Evolutionary conservation across 306 rosid species (phyloP).

Genomic region (Sechiopsis laciniata): DNA sequence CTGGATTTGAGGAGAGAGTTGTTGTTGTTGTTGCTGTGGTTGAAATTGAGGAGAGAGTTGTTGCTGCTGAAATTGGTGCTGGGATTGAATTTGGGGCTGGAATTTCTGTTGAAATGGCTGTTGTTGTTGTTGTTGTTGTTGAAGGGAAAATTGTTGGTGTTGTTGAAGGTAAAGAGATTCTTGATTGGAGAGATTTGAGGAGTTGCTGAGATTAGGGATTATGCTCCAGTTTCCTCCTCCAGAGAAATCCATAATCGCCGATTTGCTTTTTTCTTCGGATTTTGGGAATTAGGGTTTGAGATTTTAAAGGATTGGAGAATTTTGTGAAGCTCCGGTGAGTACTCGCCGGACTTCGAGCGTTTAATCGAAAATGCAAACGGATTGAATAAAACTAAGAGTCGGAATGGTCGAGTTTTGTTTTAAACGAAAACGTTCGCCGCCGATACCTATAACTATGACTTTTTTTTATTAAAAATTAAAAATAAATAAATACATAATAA

Average conservation of each 20-base stretch:
- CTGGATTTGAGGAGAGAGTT: slow-evolving; percentile 25
- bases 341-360: background rate
- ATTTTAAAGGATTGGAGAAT: background rate
- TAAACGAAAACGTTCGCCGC: background rate
- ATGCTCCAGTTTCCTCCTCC: slow-evolving; percentile 73
- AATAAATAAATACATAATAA: no score
- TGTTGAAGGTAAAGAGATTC: slow-evolving; percentile 60
- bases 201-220: slow-evolving; percentile 63
- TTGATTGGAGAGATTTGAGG: slow-evolving; percentile 55
- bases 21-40: slow-evolving; percentile 25
- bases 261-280: background rate
- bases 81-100: slow-evolving; percentile 29
- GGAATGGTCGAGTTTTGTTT: background rate
- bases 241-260: slow-evolving; percentile 47
- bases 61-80: slow-evolving; percentile 41
- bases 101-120: slow-evolving; percentile 24
- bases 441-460: no score
- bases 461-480: no score
- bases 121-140: slow-evolving; percentile 30
- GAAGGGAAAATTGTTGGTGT: slow-evolving; percentile 41
- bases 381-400: background rate
- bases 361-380: background rate
- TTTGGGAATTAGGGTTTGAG: background rate
- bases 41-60: slow-evolving; percentile 34
- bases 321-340: background rate